These are phyloP conservation scores for Neostapfia colusana DNA, from an alignment of 176 grass and related monocot species.

Conservation along the genomic window DNA sequence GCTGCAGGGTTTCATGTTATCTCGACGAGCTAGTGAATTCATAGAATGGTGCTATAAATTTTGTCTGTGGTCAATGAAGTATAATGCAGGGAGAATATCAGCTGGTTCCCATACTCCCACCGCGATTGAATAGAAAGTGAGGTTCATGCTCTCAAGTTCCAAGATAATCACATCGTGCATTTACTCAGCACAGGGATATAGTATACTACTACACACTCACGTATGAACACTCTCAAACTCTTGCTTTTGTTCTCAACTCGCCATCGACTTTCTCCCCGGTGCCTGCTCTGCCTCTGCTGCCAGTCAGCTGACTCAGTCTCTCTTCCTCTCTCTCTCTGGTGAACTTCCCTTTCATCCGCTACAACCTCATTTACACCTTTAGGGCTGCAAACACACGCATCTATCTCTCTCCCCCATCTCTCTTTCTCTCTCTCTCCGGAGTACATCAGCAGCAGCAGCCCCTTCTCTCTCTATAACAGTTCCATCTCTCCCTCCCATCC, in stretches of 20 bases:
- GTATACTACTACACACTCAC: background rate
- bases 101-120: slow-evolving; percentile 45
- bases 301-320: slow-evolving; percentile 30
- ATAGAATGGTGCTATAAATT: background rate
- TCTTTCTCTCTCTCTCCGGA: slow-evolving; percentile 10
- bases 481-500: slow-evolving; percentile 35
- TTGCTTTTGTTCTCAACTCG: slow-evolving; percentile 40
- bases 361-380: slow-evolving; percentile 59
- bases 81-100: slow-evolving; percentile 37
- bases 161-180: slow-evolving; percentile 43
- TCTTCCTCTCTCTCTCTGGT: slow-evolving; percentile 46
- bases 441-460: slow-evolving; percentile 4
- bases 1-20: background rate
- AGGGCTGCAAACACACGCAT: slow-evolving; percentile 49
- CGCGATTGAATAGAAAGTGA: slow-evolving; percentile 7
- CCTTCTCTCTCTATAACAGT: slow-evolving; percentile 46
- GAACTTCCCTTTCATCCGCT: slow-evolving; percentile 48
- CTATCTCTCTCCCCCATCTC: slow-evolving; percentile 38
- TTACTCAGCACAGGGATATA: slow-evolving; percentile 19
- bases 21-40: background rate
- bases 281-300: slow-evolving; percentile 23
- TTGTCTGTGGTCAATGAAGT: slow-evolving; percentile 30
- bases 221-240: slow-evolving; percentile 13
- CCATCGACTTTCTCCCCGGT: slow-evolving; percentile 37
- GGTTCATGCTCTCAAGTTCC: slow-evolving; percentile 43